Evolutionary conservation across 441 rosid species (phyloP), one percentile per base, ranked within the genome.

Genomic region (Erodium trifolium): DNA sequence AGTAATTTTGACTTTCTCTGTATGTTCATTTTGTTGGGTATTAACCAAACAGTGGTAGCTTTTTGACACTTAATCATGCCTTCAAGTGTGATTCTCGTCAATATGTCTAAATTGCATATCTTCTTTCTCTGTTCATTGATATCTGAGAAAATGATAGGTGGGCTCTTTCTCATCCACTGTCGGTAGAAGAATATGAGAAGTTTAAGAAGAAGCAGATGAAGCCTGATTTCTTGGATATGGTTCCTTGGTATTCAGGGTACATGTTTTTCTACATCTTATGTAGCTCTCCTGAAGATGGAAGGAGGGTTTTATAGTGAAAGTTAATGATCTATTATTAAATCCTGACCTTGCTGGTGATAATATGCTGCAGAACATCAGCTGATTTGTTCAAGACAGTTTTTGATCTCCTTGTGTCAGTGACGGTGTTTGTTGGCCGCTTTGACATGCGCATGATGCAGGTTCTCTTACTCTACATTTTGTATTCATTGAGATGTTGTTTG

Each of bases 401-500:
- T 82, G 99, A 95, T 82, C 99, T 95, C 73, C 78, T 95, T 77
- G 98, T 95, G 70, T 95, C 99, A 45, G 96, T 95, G 74, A 95
- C 99, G 12, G 83, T 95, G 18, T 95, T 95, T 85, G 88, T 95
- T 82, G 99, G 99, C 63, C 95, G 99, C 73, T 95, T 95, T 87
- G 99, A 95, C 80, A 95, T 95, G 99, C 93, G 99, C 49, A 95
- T 95, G 99, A 94, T 95, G 96, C 99, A 95, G 97, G 99, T 92
- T 70, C 71, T 65, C 67, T 71, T 27, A 37, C 60, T 68, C 23
- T 23, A 2, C 68, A 8, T 11, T 59, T 57, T 63, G 5, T 70
- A 23, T 77, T 43, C 70, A 37, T 70, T 72, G 18, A 65, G 43
- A 49, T 37, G 12, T n/a, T 10, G 13, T 59, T 7, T 51, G 63